phyloP scores from a whole-genome alignment of 306 rosid genomes.

The Adenanthera pavonina region DNA sequence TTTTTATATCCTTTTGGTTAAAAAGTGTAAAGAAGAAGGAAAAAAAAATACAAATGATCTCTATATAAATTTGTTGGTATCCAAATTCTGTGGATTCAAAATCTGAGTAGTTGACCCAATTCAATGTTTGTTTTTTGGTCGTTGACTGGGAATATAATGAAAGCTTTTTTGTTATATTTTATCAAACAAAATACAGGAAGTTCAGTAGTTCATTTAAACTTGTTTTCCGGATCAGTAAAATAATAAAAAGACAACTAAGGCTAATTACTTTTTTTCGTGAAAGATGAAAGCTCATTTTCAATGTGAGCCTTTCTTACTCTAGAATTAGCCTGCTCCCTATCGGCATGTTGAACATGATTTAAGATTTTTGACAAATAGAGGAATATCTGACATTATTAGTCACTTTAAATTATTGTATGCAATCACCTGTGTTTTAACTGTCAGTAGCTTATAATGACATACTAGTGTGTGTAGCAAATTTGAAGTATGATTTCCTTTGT shows the following conservation, averaged over 20 bases:
- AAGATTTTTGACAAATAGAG: background rate
- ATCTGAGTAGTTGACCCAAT: conserved; percentile 12
- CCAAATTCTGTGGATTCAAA: conserved; percentile 12
- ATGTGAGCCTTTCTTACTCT: background rate
- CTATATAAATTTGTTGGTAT: background rate
- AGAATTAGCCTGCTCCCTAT: conserved; percentile 25
- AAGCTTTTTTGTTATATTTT: background rate
- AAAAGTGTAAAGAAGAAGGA: background rate
- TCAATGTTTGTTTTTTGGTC: background rate
- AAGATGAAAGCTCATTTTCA: background rate
- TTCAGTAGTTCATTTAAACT: conserved; percentile 24
- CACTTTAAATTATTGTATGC: conserved; percentile 28
- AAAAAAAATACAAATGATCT: too few species aligned
- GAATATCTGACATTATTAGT: background rate
- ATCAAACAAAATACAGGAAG: background rate
- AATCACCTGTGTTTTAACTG: conserved; percentile 2
- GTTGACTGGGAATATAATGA: background rate
- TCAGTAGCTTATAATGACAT: conserved; percentile 17
- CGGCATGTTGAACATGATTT: background rate
- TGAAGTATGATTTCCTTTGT: conserved; percentile 43
- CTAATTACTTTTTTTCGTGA: background rate
- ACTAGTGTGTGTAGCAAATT: background rate
- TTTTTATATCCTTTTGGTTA: background rate
- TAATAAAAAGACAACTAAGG: background rate
- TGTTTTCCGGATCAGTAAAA: conserved; percentile 16